These are phyloP conservation scores for Danielia reshetovae DNA, from an alignment of 805 yeast genomes.

Conservation along the genomic window DNA sequence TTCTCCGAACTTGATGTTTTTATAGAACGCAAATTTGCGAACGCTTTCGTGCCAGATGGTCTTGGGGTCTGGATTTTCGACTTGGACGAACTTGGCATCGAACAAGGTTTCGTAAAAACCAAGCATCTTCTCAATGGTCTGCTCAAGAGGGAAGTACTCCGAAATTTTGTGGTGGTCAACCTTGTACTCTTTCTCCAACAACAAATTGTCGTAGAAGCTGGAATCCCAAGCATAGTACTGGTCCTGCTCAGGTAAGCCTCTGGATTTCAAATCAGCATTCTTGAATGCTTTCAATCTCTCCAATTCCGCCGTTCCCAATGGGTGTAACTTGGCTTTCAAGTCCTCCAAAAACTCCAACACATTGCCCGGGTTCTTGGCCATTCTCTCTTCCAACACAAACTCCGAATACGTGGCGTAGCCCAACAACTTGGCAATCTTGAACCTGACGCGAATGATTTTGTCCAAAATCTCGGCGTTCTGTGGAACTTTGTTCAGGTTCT, in stretches of 20 bases:
- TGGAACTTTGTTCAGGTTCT: constrained; percentile 61
- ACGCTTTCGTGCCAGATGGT: constrained; percentile 79
- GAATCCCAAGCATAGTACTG: constrained; percentile 67
- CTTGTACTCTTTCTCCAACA: constrained; percentile 63
- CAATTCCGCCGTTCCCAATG: constrained; percentile 56
- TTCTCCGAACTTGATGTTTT: constrained; percentile 41
- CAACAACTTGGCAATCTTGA: constrained; percentile 54
- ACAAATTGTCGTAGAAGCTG: constrained; percentile 58
- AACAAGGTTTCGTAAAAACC: constrained; percentile 66
- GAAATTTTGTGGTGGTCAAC: constrained; percentile 70
- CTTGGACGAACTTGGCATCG: constrained; percentile 61
- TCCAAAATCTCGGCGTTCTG: constrained; percentile 59
- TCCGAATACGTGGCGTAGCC: constrained; percentile 71
- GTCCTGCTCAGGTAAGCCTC: constrained; percentile 40
- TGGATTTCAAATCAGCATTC: constrained; percentile 43
- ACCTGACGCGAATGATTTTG: constrained; percentile 60
- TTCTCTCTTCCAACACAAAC: constrained; percentile 67
- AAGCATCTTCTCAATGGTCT: constrained; percentile 67
- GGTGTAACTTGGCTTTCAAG: constrained; percentile 53
- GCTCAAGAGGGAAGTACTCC: constrained; percentile 73
- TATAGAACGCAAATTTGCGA: constrained; percentile 67
- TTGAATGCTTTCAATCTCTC: constrained; percentile 48
- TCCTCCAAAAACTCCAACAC: constrained; percentile 63
- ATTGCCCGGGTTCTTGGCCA: constrained; percentile 67
- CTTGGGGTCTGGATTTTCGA: constrained; percentile 33